Conservation (phyloP, 1,139 yeast species). For the Zygoascus hellenicus region DNA sequence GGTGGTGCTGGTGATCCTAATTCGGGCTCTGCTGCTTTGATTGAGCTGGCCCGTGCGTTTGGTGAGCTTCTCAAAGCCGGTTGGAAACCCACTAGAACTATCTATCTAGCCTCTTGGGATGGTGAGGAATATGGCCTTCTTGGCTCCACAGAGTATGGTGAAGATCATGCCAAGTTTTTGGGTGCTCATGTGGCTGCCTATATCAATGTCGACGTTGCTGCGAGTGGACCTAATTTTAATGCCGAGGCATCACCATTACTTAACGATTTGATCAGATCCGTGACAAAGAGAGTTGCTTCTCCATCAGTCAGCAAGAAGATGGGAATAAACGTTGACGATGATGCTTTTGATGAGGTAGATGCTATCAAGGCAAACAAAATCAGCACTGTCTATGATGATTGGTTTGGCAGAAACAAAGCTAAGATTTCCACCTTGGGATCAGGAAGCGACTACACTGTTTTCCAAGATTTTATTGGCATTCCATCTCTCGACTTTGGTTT, state of each 20-base stretch:
- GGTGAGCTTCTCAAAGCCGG: conserved; percentile 46
- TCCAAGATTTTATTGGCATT: conserved; percentile 60
- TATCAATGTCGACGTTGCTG: conserved; percentile 58
- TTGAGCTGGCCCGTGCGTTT: conserved; percentile 54
- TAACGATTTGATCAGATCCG: conserved; percentile 38
- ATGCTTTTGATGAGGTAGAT: conserved; percentile 3
- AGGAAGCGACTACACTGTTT: conserved; percentile 65
- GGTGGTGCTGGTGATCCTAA: conserved; percentile 73
- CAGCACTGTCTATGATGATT: conserved; percentile 53
- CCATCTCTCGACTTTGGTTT: conserved; percentile 60
- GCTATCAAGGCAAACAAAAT: conserved; percentile 32
- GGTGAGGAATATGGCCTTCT: conserved; percentile 66
- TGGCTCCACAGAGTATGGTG: conserved; percentile 69
- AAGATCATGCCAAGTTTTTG: conserved; percentile 41
- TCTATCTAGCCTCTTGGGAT: conserved; percentile 62
- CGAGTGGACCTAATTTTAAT: conserved; percentile 45
- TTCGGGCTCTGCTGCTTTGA: conserved; percentile 54
- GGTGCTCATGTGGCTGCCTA: conserved; percentile 51
- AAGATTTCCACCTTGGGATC: conserved; percentile 48
- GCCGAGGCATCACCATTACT: conserved; percentile 50
- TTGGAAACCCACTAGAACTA: conserved; percentile 60
- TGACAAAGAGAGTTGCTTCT: conserved; percentile 41
- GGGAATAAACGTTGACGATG: conserved; percentile 3
- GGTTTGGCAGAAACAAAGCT: conserved; percentile 35
- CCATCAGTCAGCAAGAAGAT: conserved; percentile 32